Base-by-base conservation (phyloP, 257 asterid species). In the Schizonepeta tenuifolia region DNA sequence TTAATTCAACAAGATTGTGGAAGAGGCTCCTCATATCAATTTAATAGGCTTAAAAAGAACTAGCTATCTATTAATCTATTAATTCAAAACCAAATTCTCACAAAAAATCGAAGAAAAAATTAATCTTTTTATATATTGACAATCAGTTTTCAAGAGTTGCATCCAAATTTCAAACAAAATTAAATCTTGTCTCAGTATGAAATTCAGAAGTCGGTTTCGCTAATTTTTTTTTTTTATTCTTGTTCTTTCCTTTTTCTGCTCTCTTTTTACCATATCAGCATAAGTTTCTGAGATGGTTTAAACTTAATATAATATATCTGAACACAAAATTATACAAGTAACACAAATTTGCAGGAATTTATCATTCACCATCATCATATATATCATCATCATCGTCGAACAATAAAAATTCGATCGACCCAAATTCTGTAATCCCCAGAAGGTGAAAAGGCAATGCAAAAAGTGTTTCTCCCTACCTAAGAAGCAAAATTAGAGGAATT, bases 311-410 rank as follows among this genome's bases (percentile, higher is more conserved):
- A 26, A 26, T 0, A 28, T 1, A 28, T 28, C 33, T 47, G 7
- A n/a, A 17, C 22, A n/a, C 21, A 22, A 13, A 9, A 13, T 6
- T 6, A 1, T 2, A 13, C 17, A 7, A 13, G 46, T 2, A 47
- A n/a, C 1, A 36, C n/a, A 36, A 53, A 17, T 7, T 1, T 1
- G 31, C 26, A 18, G 40, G 9, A n/a, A n/a, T n/a, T n/a, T n/a
- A n/a, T n/a, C n/a, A 28, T 28, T 31, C 6, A 67, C 43, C 57
- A 35, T 24, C 65, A 38, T 13, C n/a, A n/a, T n/a, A n/a, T n/a
- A n/a, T n/a, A n/a, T n/a, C 14, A 3, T 60, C 62, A 46, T 26
- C 69, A 33, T 41, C 67, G 41, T 46, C 61, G 18, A 47, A 58
- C 33, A 18, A 15, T 41, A 26, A 5, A 46, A 57, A 9, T 0